Conservation (phyloP, 148 eudicot species). For the Rhododendron williamsianum region DNA sequence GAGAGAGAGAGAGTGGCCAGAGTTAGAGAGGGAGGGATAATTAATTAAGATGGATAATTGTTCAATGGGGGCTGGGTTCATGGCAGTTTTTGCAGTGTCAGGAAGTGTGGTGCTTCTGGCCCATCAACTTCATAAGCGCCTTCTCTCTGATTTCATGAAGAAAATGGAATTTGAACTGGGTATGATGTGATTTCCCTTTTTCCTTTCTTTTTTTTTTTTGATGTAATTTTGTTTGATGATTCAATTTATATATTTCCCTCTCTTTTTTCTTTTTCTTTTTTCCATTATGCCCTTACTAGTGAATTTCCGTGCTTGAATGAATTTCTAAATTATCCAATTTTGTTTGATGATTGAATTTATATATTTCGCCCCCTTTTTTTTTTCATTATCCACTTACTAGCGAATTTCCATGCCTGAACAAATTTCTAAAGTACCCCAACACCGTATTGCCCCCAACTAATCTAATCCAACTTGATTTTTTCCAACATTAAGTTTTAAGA, state of each 20-base stretch:
- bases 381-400: too few relatives aligned
- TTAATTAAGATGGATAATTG: slow-evolving; percentile 45
- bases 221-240: neutral
- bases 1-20: neutral
- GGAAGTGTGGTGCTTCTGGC: slow-evolving; percentile 71
- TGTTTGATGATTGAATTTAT: neutral
- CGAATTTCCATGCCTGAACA: too few relatives aligned
- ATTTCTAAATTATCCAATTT: neutral
- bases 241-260: neutral
- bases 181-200: slow-evolving; percentile 12
- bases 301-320: too few relatives aligned
- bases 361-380: too few relatives aligned
- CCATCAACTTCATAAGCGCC: slow-evolving; percentile 56
- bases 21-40: neutral
- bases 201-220: neutral
- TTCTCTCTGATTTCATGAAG: slow-evolving; percentile 75
- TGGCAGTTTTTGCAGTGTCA: slow-evolving; percentile 76
- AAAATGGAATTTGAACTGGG: slow-evolving; percentile 63
- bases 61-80: slow-evolving; percentile 44
- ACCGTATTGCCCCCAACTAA: too few relatives aligned
- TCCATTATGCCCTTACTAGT: neutral
- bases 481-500: neutral
- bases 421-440: too few relatives aligned
- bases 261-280: too few relatives aligned
- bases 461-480: neutral